Base-by-base conservation (phyloP, 129 eudicot genomes). In the Silybum marianum region DNA sequence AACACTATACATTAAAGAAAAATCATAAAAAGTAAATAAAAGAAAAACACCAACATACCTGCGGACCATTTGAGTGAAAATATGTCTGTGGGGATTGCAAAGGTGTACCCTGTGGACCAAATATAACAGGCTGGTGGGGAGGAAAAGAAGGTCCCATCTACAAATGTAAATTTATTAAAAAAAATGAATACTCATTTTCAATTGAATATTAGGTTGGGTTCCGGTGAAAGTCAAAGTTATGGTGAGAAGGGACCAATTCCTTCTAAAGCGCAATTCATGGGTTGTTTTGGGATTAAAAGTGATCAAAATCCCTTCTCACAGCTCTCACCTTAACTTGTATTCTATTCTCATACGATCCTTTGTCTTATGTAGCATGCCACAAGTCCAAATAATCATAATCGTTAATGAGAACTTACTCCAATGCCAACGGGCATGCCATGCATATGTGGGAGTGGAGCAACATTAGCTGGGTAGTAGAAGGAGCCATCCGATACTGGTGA, bases 401-500 rank as follows among this genome's bases (percentile, higher is more conserved):
- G 69, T 72, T 9, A 78, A 65, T 24, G 16, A 77, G 6, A 75
- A 85, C 99, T 89, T 81, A 90, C 99, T 88, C 98, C 99, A 21
- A 92, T 67, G 75, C 95, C 95, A 66, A 93, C 87, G 73, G 95
- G 97, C 95, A 95, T 87, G 82, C 93, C 95, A 84, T 87, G 98
- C 89, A 96, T 93, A 62, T 88, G 93, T 26, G 91, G 86, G 18
- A 86, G 87, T 16, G 93, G 67, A 71, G 94, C 67, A 82, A 86
- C 84, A 69, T 84, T 88, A 77, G 97, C 71, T 16, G 92, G 97
- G 83, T 89, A 93, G 80, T 96, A 96, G 79, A 88, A 96, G 72
- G 99, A 82, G 60, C 86, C 78, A 88, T 96, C 98, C 60, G 98
- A 74, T 71, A 86, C 95, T 65, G 98, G 99, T 78, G 99, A 96